Conservation (phyloP, 1,139 yeast genomes). For the Protomyces inundatus region DNA sequence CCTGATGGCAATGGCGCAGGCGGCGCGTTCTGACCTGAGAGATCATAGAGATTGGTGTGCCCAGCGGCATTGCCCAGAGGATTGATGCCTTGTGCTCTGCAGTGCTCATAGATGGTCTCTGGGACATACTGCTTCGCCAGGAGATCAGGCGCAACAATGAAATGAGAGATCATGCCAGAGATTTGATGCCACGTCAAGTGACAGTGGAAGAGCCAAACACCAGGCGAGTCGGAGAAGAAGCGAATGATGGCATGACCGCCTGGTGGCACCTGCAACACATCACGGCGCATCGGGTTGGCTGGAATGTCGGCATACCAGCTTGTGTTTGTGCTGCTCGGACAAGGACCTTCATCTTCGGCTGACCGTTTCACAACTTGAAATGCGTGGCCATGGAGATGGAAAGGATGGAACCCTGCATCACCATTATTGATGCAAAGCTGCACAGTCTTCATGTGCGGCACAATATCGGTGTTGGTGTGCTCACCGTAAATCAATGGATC, state of each 20-base stretch:
- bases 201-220: conserved; percentile 92
- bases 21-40: conserved; percentile 70
- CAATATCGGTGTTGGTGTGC: conserved; percentile 66
- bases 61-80: conserved; percentile 79
- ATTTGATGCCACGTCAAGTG: conserved; percentile 74
- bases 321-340: conserved; percentile 41
- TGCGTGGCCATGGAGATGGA: conserved; percentile 77
- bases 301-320: conserved; percentile 48
- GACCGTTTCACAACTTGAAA: conserved; percentile 66
- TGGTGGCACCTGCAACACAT: conserved; percentile 59
- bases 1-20: conserved; percentile 62
- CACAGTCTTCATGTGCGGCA: conserved; percentile 57
- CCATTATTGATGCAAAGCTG: conserved; percentile 64
- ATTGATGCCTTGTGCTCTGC: conserved; percentile 37
- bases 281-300: conserved; percentile 61
- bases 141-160: conserved; percentile 68
- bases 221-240: conserved; percentile 77
- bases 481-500: conserved; percentile 66
- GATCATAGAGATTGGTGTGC: conserved; percentile 57
- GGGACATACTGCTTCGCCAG: conserved; percentile 46
- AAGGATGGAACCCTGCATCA: conserved; percentile 81
- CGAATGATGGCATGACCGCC: conserved; percentile 65
- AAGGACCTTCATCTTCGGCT: conserved; percentile 47
- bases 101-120: conserved; percentile 15
- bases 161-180: conserved; percentile 73